Conservation (phyloP, 1,139 yeast genomes). For the Casaregolazyma lundiana region DNA sequence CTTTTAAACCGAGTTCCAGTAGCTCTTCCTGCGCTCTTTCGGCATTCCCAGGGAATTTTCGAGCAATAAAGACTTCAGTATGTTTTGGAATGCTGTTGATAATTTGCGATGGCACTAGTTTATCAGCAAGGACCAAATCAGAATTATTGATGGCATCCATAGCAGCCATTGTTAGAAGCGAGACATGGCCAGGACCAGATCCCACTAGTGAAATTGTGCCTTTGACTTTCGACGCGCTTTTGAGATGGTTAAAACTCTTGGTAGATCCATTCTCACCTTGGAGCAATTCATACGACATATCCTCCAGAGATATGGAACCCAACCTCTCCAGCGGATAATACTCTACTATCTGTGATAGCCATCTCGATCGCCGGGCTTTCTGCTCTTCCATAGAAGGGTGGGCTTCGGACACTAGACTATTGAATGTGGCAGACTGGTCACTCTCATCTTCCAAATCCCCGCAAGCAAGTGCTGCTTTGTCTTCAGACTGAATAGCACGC, state of each 20-base stretch:
- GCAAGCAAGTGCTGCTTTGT: constrained; percentile 30
- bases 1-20: constrained; percentile 61
- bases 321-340: constrained; percentile 74
- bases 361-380: constrained; percentile 63
- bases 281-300: constrained; percentile 23
- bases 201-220: constrained; percentile 81
- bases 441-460: constrained; percentile 73
- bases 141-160: constrained; percentile 74
- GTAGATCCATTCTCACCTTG: not conserved
- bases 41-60: constrained; percentile 96
- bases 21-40: constrained; percentile 89
- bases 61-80: constrained; percentile 77
- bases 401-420: constrained; percentile 53
- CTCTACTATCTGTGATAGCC: constrained; percentile 89
- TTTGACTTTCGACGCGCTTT: constrained; percentile 14
- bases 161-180: constrained; percentile 82
- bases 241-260: constrained; percentile 9
- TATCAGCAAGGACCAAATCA: constrained; percentile 83
- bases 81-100: constrained; percentile 70
- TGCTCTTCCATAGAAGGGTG: constrained; percentile 35
- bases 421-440: constrained; percentile 53
- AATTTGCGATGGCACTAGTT: constrained; percentile 85
- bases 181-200: constrained; percentile 89
- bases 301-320: constrained; percentile 53
- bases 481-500: constrained; percentile 53